A percentile compares a stretch with the other conserved stretches of the same genome.
These are phyloP conservation scores for Pseudozyma tsukubaensis DNA, from an alignment of 1,284 basidiomycete genomes.

Conservation along the genomic window DNA sequence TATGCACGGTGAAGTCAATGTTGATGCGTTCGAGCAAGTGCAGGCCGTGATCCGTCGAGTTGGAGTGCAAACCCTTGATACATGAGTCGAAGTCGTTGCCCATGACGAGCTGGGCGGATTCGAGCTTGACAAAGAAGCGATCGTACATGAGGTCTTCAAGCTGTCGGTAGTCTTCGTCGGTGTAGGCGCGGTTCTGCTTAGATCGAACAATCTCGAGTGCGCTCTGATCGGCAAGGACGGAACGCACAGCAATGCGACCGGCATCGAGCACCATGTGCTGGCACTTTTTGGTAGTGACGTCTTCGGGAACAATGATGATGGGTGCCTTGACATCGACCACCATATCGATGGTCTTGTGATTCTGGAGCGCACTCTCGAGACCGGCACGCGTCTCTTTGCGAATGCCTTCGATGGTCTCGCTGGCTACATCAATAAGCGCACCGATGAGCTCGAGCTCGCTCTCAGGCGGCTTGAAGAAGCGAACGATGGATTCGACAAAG, in stretches of 20 bases:
- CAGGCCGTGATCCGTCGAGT: conserved; percentile 72
- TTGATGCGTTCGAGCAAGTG: conserved; percentile 92
- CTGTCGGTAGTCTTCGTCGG: conserved; percentile 85
- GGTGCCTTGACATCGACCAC: conserved; percentile 97
- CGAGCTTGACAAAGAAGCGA: conserved; percentile 83
- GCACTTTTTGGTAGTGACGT: conserved; percentile 79
- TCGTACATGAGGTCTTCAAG: conserved; percentile 98
- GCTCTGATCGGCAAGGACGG: conserved; percentile 86
- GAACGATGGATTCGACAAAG: conserved; percentile 91
- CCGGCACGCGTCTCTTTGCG: conserved; percentile 95
- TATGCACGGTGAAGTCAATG: conserved; percentile 89
- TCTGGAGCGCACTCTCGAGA: conserved; percentile 90
- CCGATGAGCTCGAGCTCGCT: conserved; percentile 94
- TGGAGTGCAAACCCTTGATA: conserved; percentile 74
- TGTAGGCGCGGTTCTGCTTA: conserved; percentile 88
- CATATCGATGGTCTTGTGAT: conserved; percentile 94
- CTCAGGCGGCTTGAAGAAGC: conserved; percentile 93
- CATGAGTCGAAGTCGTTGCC: conserved; percentile 87
- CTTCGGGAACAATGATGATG: conserved; percentile 94
- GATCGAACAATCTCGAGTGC: conserved; percentile 82
- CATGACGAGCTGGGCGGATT: conserved; percentile 91
- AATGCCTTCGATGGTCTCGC: conserved; percentile 91
- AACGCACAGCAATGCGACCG: conserved; percentile 93
- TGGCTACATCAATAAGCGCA: conserved; percentile 79
- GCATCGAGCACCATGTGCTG: conserved; percentile 94